Conservation (phyloP, 2,329 filamentous ascomycete genomes). For the Fusarium paranaense region DNA sequence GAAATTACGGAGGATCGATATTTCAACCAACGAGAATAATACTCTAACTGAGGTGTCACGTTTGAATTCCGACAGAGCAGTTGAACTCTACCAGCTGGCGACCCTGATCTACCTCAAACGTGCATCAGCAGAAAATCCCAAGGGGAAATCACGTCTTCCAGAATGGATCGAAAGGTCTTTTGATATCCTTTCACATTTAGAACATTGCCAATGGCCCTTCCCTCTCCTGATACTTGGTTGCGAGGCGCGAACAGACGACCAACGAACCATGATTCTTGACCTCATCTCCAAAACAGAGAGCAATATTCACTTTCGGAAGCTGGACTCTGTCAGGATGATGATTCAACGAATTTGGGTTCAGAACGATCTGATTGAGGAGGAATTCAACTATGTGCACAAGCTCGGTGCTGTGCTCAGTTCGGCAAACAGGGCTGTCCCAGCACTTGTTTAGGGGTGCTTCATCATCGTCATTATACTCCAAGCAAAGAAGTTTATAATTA, state of each 20-base stretch:
- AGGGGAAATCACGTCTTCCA: constrained; percentile 14
- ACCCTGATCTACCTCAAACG: constrained; percentile 48
- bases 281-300: constrained; percentile 44
- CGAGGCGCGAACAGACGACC: constrained; percentile 39
- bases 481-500: too few species aligned
- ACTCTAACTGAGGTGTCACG: accelerated
- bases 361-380: constrained; percentile 43
- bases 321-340: constrained; percentile 35
- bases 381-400: constrained; percentile 17
- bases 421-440: constrained; percentile 11
- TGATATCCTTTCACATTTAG: constrained; percentile 29
- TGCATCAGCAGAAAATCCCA: constrained; percentile 17
- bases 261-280: constrained; percentile 29
- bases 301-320: constrained; percentile 25
- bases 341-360: constrained; percentile 50
- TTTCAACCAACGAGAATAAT: accelerated
- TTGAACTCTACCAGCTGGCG: constrained; percentile 44
- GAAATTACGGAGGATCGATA: background rate
- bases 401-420: constrained; percentile 29
- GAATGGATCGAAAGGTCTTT: constrained; percentile 44
- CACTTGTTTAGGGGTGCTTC: background rate
- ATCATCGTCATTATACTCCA: background rate
- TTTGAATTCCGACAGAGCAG: background rate
- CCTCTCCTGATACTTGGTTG: constrained; percentile 40
- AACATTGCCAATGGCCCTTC: constrained; percentile 37